Evolutionary conservation across 148 eudicot genomes (phyloP), one percentile per base, ranked within the genome.

Genomic region (Rhododendron molle): DNA sequence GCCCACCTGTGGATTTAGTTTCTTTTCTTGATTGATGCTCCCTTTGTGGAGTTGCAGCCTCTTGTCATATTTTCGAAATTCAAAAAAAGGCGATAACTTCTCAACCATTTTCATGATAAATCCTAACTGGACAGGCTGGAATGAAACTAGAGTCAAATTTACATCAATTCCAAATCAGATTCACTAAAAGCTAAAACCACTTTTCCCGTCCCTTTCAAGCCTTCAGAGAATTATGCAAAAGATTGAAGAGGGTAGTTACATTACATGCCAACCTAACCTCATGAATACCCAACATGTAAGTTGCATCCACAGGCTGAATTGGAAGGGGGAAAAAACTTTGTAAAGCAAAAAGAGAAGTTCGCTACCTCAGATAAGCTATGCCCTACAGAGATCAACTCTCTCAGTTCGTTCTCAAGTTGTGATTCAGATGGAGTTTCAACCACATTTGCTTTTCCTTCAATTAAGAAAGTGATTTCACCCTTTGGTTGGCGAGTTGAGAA

Each of bases 381-480:
- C 86, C 99, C 99, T 82, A 84, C 86, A n/a, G 95, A 88, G 38
- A 97, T 94, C 87, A 95, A 87, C 84, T 90, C 91, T 86, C 88
- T 74, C 36, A 97, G 89, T 81, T 93, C 94, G 72, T 92, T 88
- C 90, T 94, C 98, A 89, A 97, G 87, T 87, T 94, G 91, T 86
- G 95, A 90, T 78, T 97, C 98, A 7, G 90, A 85, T 20, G 93
- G 93, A 85, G 89, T 79, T 89, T 95, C 96, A 85, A 85, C 90
- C 49, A 81, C 56, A 67, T 80, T 69, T 43, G 86, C 81, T 85
- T 88, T 92, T 80, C 99, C 99, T 89, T 97, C 98, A 72, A 97
- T 84, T 88, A 97, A 88, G 88, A 97, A 84, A 78, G 99, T 97
- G 84, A 97, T 97, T 93, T 97, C 99, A 87, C 99, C 99, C 90